Evolutionary conservation across 2,329 filamentous ascomycete species (phyloP).

Genomic region (Sclerotinia spermophila): DNA sequence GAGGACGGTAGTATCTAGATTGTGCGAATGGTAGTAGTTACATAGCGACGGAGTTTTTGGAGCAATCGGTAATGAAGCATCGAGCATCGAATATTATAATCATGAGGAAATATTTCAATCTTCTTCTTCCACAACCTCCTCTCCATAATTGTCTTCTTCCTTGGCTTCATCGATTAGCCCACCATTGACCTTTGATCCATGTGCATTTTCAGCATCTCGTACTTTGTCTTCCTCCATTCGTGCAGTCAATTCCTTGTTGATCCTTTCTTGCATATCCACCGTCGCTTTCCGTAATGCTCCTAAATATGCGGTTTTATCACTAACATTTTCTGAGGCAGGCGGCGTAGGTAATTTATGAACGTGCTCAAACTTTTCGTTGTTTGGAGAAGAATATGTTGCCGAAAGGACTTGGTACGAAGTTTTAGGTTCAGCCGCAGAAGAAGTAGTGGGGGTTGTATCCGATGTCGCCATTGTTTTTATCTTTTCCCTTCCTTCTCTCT

Average conservation of each 20-base stretch:
- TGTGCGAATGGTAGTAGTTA: constrained; percentile 19
- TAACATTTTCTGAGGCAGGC: constrained; percentile 39
- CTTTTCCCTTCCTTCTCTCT: neutral
- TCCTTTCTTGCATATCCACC: constrained; percentile 55
- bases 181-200: constrained; percentile 38
- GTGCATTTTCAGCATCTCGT: constrained; percentile 40
- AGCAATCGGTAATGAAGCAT: constrained; percentile 19
- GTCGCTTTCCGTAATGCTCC: constrained; percentile 55
- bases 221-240: constrained; percentile 72
- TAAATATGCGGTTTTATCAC: constrained; percentile 58
- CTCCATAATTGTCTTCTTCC: constrained; percentile 79
- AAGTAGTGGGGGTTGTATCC: constrained; percentile 11
- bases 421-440: neutral
- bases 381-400: constrained; percentile 53
- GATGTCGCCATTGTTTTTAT: constrained; percentile 6
- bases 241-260: constrained; percentile 68
- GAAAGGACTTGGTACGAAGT: constrained; percentile 18
- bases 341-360: constrained; percentile 40
- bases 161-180: constrained; percentile 48
- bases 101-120: constrained; percentile 37
- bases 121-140: constrained; percentile 70
- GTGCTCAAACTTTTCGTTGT: constrained; percentile 47
- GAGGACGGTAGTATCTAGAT: constrained; percentile 24
- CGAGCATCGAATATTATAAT: constrained; percentile 13
- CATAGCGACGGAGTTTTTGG: constrained; percentile 32